These are phyloP conservation scores for Jacaranda copaia DNA, from an alignment of 257 asterid species.

Conservation along the genomic window DNA sequence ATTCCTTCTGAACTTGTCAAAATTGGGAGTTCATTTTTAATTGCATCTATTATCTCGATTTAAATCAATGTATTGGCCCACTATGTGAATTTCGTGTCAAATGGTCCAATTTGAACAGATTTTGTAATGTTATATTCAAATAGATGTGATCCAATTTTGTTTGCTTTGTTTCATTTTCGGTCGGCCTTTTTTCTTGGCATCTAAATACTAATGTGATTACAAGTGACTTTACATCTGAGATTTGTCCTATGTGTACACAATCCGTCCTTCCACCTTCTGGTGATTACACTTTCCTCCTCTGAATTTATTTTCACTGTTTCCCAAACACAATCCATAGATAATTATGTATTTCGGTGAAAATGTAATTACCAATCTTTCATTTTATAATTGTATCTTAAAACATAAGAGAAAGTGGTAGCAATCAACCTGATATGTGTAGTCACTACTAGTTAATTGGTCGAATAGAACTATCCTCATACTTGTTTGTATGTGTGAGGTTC, in stretches of 20 bases:
- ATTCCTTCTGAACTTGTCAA: no score
- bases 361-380: no score
- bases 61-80: not conserved
- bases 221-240: conserved; percentile 16
- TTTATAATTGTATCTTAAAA: no score
- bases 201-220: conserved; percentile 18
- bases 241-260: not conserved
- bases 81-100: conserved; percentile 15
- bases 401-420: no score
- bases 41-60: no score
- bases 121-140: not conserved
- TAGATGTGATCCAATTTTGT: conserved; percentile 31
- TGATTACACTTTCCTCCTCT: not conserved
- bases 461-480: no score
- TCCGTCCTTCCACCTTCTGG: not conserved
- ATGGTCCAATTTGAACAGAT: conserved; percentile 27
- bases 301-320: no score
- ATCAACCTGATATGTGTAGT: no score
- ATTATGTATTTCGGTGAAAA: no score
- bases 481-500: no score
- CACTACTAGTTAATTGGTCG: no score
- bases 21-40: no score
- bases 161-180: conserved; percentile 42
- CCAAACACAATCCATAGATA: not conserved
- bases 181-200: not conserved